These are phyloP conservation scores for Eucommia ulmoides DNA, from an alignment of 257 asterid species.

Conservation along the genomic window DNA sequence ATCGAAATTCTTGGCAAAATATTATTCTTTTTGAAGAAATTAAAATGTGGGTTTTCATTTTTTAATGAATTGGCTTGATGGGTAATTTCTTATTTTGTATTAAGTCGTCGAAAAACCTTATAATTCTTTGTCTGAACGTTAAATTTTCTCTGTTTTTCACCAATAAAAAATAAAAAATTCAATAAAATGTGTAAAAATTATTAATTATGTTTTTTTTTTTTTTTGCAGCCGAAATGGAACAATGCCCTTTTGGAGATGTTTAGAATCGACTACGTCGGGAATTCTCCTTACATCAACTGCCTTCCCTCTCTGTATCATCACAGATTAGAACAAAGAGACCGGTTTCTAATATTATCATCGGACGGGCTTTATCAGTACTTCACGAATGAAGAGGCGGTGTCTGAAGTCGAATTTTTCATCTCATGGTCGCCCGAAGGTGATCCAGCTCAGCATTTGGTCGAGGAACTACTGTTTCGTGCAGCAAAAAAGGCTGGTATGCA, in stretches of 20 bases:
- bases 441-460: constrained; percentile 93
- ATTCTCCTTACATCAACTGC: constrained; percentile 60
- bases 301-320: constrained; percentile 75
- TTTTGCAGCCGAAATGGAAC: constrained; percentile 86
- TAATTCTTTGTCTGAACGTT: no score
- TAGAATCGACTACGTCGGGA: constrained; percentile 62
- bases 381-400: constrained; percentile 89
- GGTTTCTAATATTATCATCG: constrained; percentile 68
- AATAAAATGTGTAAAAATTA: no score
- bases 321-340: constrained; percentile 55
- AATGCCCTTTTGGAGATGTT: constrained; percentile 80
- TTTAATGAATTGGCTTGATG: no score
- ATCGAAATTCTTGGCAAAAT: no score
- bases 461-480: constrained; percentile 81
- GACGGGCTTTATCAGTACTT: constrained; percentile 95
- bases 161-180: no score
- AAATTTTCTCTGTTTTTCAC: no score
- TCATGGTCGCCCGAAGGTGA: constrained; percentile 94
- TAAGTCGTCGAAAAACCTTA: no score
- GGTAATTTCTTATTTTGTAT: no score
- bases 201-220: no score
- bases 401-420: constrained; percentile 75
- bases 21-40: no score
- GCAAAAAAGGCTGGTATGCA: constrained; percentile 85
- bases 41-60: no score